phyloP scores from a whole-genome alignment of 2,329 filamentous ascomycete genomes.

The Geosmithia flava region DNA sequence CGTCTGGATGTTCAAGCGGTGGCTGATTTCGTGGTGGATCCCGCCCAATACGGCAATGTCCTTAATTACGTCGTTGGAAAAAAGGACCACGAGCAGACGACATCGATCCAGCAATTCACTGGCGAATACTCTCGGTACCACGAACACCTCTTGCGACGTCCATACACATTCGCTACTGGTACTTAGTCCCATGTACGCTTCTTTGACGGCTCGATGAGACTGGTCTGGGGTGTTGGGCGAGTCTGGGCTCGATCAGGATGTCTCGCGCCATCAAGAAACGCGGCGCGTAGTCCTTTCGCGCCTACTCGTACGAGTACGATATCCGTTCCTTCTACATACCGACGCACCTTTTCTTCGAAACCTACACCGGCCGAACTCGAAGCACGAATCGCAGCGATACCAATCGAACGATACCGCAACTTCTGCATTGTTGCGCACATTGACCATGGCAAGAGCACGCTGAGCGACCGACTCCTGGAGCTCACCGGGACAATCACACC shows the following conservation, averaged over 20 bases:
- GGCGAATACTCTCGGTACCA: background rate
- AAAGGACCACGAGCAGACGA: background rate
- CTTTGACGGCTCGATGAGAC: constrained; percentile 18
- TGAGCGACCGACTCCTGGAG: constrained; percentile 86
- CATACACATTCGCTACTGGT: background rate
- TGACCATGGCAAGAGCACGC: constrained; percentile 95
- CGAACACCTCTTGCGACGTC: background rate
- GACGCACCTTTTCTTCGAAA: constrained; percentile 9
- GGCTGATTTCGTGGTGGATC: background rate
- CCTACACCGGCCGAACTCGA: constrained; percentile 20
- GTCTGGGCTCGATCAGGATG: constrained; percentile 20
- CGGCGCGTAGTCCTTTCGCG: background rate
- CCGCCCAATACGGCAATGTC: background rate
- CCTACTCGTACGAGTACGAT: background rate
- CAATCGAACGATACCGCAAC: constrained; percentile 73
- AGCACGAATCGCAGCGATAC: constrained; percentile 56
- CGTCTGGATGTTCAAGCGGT: background rate
- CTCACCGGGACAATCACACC: constrained; percentile 84
- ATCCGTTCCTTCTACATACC: background rate
- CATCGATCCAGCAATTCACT: background rate
- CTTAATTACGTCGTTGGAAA: background rate
- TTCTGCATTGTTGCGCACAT: constrained; percentile 99
- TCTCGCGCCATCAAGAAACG: constrained; percentile 8
- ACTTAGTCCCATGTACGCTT: constrained; percentile 1
- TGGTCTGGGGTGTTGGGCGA: constrained; percentile 22